Evolutionary conservation across 768 basidiomycete species (phyloP).

Genomic region (Psilocybe sp.): DNA sequence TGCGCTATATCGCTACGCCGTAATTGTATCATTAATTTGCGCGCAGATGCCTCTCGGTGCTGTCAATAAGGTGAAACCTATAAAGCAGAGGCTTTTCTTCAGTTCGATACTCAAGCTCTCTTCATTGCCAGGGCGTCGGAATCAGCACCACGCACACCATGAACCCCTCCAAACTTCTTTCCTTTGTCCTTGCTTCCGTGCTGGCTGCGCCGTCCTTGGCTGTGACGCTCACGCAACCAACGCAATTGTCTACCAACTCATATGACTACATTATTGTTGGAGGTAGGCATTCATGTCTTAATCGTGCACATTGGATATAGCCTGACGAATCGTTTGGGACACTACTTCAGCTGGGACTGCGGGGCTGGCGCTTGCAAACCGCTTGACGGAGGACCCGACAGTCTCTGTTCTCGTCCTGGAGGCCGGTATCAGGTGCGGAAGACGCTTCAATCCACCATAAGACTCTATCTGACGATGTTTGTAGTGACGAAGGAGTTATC

Average conservation of each 20-base stretch:
- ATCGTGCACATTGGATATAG: not conserved
- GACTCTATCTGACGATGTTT: too few species aligned
- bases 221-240: not conserved
- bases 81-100: too few species aligned
- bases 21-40: too few species aligned
- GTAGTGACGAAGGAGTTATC: constrained; percentile 14
- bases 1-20: too few species aligned
- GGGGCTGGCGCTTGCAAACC: constrained; percentile 8
- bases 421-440: constrained; percentile 3
- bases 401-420: constrained; percentile 10
- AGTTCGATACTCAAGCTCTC: too few species aligned
- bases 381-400: constrained; percentile 7
- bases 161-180: too few species aligned
- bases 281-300: not conserved
- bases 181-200: not conserved
- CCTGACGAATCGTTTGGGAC: not conserved
- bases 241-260: constrained; percentile 2
- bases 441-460: too few species aligned
- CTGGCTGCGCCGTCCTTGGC: not conserved
- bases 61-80: too few species aligned
- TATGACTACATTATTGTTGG: constrained; percentile 11
- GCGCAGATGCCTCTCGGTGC: too few species aligned
- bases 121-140: too few species aligned
- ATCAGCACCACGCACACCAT: too few species aligned
- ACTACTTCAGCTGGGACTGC: constrained; percentile 7